Evolutionary conservation across 371 early-diverging fungal species (phyloP), one percentile per base, ranked within the genome.

Genomic region (Mucor circinelloides): DNA sequence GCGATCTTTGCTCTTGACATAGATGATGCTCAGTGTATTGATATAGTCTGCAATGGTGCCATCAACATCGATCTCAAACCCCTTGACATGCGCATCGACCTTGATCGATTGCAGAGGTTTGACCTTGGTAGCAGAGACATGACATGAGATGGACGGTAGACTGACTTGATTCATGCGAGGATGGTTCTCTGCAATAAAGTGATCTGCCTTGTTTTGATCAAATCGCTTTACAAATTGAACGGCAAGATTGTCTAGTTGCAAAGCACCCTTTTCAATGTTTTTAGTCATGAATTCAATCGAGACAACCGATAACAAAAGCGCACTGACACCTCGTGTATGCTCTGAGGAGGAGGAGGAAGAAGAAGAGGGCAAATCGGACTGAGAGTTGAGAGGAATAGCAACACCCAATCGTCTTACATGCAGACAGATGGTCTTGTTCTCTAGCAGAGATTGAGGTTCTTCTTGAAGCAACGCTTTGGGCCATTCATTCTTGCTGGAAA

Each of bases 211-310:
- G 68, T 81, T 81, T 67, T 87, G 88, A 66, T 94, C 90, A 73
- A 94, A 93, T 13, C 73, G 63, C 15, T 88, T 81, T 15, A 94
- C 90, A 72, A 93, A 94, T 70, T 93, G 93, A 19, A 92, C 64
- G 31, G 85, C 80, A 0, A 92, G 79, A 13, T 90, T 83, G 15
- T 79, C 83, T 42, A 94, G 64, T 17, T 78, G 78, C 6, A 88
- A 87, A 6, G 80, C 78, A 30, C 87, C 87, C 25, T 77, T 85
- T 64, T 87, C 87, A 13, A 88, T 82, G 44, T 84, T 84, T 66
- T 85, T 85, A 17, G 91, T 87, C 40, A 77, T 54, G 60, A 92
- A 83, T 10, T 82, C 69, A 30, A 92, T 85, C 0, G 82, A 81
- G 0, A 82, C 72, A 2, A 89, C 77, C 6, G 90, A 87, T 19